Evolutionary conservation across 1,284 basidiomycete genomes (phyloP).

Genomic region (Leccinum pachyderme): DNA sequence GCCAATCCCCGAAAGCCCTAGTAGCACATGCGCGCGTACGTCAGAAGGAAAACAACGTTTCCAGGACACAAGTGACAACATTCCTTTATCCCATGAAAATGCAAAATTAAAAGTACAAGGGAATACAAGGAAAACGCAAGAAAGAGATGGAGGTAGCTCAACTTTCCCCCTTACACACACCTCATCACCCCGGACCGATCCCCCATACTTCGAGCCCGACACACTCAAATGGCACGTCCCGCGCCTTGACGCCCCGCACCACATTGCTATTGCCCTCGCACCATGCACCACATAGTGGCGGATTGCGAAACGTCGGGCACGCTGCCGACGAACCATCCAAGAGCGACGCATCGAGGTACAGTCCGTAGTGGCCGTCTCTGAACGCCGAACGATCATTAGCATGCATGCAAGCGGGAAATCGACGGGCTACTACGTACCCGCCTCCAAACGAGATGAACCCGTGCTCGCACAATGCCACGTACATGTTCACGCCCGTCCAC

Average conservation of each 20-base stretch:
- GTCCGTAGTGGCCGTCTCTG: slow-evolving; percentile 84
- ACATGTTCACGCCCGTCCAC: slow-evolving; percentile 91
- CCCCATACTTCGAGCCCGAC: slow-evolving; percentile 88
- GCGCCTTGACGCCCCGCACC: slow-evolving; percentile 5
- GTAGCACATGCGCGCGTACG: no score
- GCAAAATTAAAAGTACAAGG: background rate
- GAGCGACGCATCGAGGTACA: slow-evolving; percentile 86
- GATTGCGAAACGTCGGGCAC: slow-evolving; percentile 89
- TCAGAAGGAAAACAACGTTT: no score
- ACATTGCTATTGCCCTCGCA: background rate
- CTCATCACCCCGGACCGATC: slow-evolving; percentile 38
- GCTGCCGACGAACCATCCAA: slow-evolving; percentile 80
- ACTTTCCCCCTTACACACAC: background rate
- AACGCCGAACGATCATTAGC: background rate
- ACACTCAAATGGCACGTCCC: slow-evolving; percentile 71
- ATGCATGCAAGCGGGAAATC: background rate
- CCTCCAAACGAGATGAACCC: slow-evolving; percentile 86
- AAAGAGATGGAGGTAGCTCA: background rate
- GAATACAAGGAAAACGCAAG: background rate
- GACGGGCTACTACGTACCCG: slow-evolving; percentile 56
- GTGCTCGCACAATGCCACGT: slow-evolving; percentile 83
- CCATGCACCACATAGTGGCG: slow-evolving; percentile 65
- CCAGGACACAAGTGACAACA: no score
- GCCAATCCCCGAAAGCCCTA: no score
- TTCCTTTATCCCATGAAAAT: background rate